phyloP scores from a whole-genome alignment of 1,284 basidiomycete genomes.

The Heimioporus retisporus region DNA sequence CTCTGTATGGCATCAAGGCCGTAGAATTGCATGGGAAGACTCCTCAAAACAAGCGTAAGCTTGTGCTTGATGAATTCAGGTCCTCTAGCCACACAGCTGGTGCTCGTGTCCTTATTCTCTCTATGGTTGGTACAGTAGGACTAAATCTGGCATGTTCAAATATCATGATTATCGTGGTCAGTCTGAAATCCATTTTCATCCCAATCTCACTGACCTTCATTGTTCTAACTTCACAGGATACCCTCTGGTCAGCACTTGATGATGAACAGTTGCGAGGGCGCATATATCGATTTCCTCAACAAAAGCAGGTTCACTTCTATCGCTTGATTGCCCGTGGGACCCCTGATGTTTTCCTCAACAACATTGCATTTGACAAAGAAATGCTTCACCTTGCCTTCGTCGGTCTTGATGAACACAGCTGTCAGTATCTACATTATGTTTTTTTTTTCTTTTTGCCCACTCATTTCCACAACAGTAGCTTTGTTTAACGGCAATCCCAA shows the following conservation, averaged over 20 bases:
- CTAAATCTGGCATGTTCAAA: slow-evolving; percentile 35
- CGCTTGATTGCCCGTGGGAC: slow-evolving; percentile 1
- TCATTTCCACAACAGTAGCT: too few species aligned
- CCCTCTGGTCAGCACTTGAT: slow-evolving; percentile 18
- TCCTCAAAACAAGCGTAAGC: background rate
- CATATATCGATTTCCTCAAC: slow-evolving; percentile 15
- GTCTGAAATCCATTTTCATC: slow-evolving; percentile 2
- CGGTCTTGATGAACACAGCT: too few species aligned
- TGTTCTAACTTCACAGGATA: slow-evolving; percentile 10
- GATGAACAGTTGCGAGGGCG: slow-evolving; percentile 15
- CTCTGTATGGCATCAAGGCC: slow-evolving; percentile 7
- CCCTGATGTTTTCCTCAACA: slow-evolving; percentile 9
- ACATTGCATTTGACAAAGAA: slow-evolving; percentile 14
- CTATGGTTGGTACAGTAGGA: slow-evolving; percentile 23
- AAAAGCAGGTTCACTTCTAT: slow-evolving; percentile 20
- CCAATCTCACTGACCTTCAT: too few species aligned
- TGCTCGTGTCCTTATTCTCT: slow-evolving; percentile 28
- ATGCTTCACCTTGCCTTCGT: background rate
- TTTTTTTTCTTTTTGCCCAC: too few species aligned
- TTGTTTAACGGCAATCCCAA: too few species aligned
- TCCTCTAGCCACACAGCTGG: background rate
- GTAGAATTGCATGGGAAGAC: slow-evolving; percentile 22
- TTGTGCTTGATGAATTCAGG: background rate
- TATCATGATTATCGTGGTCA: slow-evolving; percentile 29
- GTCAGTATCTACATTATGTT: too few species aligned